Percentiles rank a stretch among this genome's conserved stretches.
Evolutionary conservation across 805 yeast species (phyloP).

Genomic region (Wickerhamiella kurtzmanii): DNA sequence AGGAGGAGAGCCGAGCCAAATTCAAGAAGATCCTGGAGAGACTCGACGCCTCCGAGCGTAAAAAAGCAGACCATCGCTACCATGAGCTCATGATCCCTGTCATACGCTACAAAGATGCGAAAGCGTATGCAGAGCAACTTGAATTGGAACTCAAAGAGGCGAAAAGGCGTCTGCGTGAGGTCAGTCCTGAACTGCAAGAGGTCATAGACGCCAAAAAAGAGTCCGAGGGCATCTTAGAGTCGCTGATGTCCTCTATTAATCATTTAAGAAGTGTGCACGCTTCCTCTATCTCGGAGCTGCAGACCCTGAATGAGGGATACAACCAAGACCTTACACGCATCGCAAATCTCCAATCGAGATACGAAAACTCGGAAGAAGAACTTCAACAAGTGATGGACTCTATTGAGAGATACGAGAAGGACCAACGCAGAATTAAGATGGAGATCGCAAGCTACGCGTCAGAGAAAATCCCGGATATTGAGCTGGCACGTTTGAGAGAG

Average conservation of each 20-base stretch:
- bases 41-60: slow-evolving; percentile 1
- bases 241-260: background rate
- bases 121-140: background rate
- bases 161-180: background rate
- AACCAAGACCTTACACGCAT: background rate
- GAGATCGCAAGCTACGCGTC: background rate
- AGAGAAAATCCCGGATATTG: background rate
- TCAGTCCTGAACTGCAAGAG: slow-evolving; percentile 1
- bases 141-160: background rate
- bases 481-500: background rate
- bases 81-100: slow-evolving; percentile 1
- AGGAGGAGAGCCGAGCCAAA: slow-evolving; percentile 18
- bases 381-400: background rate
- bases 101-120: background rate
- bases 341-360: no score
- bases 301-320: background rate
- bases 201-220: slow-evolving; percentile 2
- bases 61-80: slow-evolving; percentile 1
- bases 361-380: background rate
- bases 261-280: background rate
- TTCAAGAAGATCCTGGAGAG: slow-evolving; percentile 20
- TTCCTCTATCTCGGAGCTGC: background rate
- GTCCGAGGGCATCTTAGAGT: slow-evolving; percentile 1
- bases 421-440: background rate
- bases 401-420: background rate